Evolutionary conservation across 257 asterid species (phyloP).

Genomic region (Knoxia roxburghii): DNA sequence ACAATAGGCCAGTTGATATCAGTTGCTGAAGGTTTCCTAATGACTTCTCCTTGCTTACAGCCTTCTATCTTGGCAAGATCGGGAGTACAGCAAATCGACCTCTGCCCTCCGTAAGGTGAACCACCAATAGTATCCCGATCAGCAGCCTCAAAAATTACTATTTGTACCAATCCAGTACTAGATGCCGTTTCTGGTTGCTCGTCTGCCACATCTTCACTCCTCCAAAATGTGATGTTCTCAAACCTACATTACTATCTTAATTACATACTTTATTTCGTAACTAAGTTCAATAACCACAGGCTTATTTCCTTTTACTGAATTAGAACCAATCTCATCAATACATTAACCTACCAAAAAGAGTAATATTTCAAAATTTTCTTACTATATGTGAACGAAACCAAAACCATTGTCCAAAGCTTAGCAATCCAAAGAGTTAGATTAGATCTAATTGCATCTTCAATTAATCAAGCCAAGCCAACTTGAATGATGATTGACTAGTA

Average conservation of each 20-base stretch:
- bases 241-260: conserved; percentile 46
- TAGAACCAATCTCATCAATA: neutral
- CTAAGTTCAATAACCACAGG: neutral
- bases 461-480: neutral
- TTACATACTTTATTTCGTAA: neutral
- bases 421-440: neutral
- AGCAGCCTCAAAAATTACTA: conserved; percentile 78
- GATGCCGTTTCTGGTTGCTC: conserved; percentile 53
- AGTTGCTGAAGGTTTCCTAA: conserved; percentile 55
- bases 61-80: conserved; percentile 97
- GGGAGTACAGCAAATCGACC: conserved; percentile 91
- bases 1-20: conserved; percentile 75
- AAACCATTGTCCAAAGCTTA: neutral
- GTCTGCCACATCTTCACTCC: conserved; percentile 61
- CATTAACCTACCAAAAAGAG: neutral
- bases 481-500: too few species aligned
- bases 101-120: conserved; percentile 96
- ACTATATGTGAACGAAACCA: neutral
- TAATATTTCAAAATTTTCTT: neutral
- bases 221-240: conserved; percentile 91
- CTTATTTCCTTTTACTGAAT: neutral
- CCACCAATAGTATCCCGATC: conserved; percentile 94
- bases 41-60: conserved; percentile 88
- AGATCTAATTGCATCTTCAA: conserved; percentile 13
- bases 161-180: conserved; percentile 78